Evolutionary conservation across 2,329 filamentous ascomycete genomes (phyloP).

Genomic region (Pseudogymnoascus sp.): DNA sequence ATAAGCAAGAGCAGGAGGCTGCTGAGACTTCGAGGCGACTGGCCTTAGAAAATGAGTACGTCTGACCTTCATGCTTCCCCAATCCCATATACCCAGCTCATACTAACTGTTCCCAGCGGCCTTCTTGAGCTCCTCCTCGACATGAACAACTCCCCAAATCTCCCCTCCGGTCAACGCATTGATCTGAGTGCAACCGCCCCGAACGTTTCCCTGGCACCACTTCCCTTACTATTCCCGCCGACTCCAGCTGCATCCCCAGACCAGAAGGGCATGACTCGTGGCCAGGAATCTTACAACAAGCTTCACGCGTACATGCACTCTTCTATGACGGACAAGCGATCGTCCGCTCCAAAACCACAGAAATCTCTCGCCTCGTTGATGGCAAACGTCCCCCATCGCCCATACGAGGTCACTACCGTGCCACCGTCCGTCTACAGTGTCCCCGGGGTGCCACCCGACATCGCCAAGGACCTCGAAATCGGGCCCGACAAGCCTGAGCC

Average conservation of each 20-base stretch:
- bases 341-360: conserved; percentile 15
- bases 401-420: conserved; percentile 24
- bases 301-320: conserved; percentile 13
- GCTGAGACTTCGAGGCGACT: conserved; percentile 74
- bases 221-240: conserved; percentile 5
- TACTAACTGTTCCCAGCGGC: conserved; percentile 49
- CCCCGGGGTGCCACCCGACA: conserved; percentile 26
- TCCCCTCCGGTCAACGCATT: conserved; percentile 67
- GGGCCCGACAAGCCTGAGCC: conserved; percentile 46
- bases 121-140: conserved; percentile 83
- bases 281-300: conserved; percentile 29
- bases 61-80: conserved; percentile 14
- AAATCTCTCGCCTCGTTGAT: conserved; percentile 27
- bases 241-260: not conserved
- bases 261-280: not conserved
- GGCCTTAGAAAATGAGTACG: conserved; percentile 87
- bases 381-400: conserved; percentile 22
- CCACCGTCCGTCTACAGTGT: conserved; percentile 16
- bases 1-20: conserved; percentile 73
- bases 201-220: not conserved
- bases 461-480: conserved; percentile 32
- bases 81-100: not conserved
- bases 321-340: not conserved
- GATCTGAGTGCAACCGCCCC: conserved; percentile 46
- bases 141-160: conserved; percentile 75